phyloP scores from a whole-genome alignment of 2,329 filamentous ascomycete genomes.

The Cercospora canescens region DNA sequence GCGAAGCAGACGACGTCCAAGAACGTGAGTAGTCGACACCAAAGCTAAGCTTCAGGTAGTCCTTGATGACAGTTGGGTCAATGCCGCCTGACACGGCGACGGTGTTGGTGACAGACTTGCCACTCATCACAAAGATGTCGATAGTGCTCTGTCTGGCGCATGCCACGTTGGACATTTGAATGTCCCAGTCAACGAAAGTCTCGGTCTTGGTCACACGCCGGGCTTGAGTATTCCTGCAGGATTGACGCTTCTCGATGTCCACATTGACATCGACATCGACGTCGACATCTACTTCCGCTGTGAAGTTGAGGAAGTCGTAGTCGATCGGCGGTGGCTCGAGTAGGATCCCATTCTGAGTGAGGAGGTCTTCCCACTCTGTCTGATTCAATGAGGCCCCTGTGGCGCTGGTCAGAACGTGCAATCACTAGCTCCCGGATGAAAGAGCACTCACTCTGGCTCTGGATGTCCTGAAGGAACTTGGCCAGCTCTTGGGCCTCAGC shows the following conservation, averaged over 20 bases:
- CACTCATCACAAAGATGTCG: slow-evolving; percentile 13
- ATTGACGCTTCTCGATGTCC: slow-evolving; percentile 9
- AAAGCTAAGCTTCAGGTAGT: slow-evolving; percentile 2
- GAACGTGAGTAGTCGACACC: slow-evolving; percentile 7
- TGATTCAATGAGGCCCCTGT: background rate
- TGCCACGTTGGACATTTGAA: slow-evolving; percentile 23
- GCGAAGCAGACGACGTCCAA: slow-evolving; percentile 11
- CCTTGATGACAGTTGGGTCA: background rate
- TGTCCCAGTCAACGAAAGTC: slow-evolving; percentile 22
- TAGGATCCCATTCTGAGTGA: slow-evolving; percentile 2
- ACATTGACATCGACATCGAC: slow-evolving; percentile 1
- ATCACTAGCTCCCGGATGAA: background rate
- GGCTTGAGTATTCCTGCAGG: slow-evolving; percentile 3
- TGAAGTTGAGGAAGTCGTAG: slow-evolving; percentile 15
- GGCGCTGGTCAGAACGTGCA: background rate
- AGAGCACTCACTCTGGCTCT: background rate
- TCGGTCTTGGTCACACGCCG: slow-evolving; percentile 1
- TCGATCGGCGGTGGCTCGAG: slow-evolving; percentile 6
- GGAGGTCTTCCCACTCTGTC: slow-evolving; percentile 3
- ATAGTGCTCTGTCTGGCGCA: slow-evolving; percentile 9
- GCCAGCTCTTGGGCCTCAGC: background rate
- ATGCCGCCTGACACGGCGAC: slow-evolving; percentile 2
- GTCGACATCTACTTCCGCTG: slow-evolving; percentile 4
- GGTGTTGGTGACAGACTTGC: slow-evolving; percentile 15
- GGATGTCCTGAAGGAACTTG: slow-evolving; percentile 3